Conservation (phyloP, 225 moss, liverwort and hornwort genomes). For the Pleurozium schreberi region DNA sequence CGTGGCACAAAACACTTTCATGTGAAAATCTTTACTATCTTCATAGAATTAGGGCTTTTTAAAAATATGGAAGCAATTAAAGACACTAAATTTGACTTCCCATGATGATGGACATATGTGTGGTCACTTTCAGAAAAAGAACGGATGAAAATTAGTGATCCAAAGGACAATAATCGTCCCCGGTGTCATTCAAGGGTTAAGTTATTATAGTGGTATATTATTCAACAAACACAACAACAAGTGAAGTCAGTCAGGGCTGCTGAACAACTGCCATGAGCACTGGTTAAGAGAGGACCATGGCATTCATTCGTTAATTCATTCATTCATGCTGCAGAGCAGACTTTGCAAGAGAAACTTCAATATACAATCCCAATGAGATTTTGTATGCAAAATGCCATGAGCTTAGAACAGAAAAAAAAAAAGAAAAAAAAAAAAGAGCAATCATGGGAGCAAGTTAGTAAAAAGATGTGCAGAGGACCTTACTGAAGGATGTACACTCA, state of each 20-base stretch:
- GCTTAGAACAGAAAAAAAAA: neutral
- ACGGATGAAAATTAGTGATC: too few relatives aligned
- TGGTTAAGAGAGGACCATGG: neutral
- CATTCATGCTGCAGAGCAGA: neutral
- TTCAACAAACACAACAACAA: neutral
- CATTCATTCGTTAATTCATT: neutral
- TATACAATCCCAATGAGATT: neutral
- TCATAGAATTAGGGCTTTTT: too few relatives aligned
- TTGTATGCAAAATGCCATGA: too few relatives aligned
- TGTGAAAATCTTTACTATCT: too few relatives aligned
- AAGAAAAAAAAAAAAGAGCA: rapidly evolving
- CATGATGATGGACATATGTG: too few relatives aligned
- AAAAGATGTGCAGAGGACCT: neutral
- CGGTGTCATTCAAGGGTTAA: too few relatives aligned
- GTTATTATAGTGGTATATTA: neutral
- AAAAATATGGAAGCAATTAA: too few relatives aligned
- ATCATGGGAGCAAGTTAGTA: neutral
- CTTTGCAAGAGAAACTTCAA: neutral
- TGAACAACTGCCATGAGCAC: neutral
- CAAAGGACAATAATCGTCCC: too few relatives aligned
- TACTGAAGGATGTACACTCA: neutral
- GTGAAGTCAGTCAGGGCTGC: neutral
- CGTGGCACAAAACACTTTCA: too few relatives aligned
- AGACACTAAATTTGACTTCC: too few relatives aligned
- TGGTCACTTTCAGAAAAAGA: too few relatives aligned